Base-by-base conservation (phyloP, 2,329 filamentous ascomycete species). In the Apiospora marii region DNA sequence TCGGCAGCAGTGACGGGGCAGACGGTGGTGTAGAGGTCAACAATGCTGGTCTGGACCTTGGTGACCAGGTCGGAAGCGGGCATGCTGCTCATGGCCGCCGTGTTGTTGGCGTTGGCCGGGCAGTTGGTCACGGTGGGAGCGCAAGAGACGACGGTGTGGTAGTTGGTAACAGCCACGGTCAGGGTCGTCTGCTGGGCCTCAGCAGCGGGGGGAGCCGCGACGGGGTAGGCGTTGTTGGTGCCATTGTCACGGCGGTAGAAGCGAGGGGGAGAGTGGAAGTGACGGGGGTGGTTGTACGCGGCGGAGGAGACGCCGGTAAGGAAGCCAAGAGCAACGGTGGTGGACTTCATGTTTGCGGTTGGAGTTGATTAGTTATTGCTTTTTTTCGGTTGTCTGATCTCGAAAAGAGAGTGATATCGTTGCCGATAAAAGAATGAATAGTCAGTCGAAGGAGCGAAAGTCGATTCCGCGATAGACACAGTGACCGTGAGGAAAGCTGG, bases 1-100 rank as follows among this genome's bases (percentile, higher is more conserved):
- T 78, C 74, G 19, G 76, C 79, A 4, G 77, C 81, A 46, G 79
- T 78, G 12, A 82, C 81, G 19, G 82, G 82, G 78, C 82, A 84
- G 69, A 83, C 76, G 22, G 79, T 82, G 22, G 81, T 83, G 70
- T 81, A 83, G 43, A 82, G 74, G 46, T 81, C 78, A 49, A 83
- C 77, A 58, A 82, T 80, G 76, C 82, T 79, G 24, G 82, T 83
- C 48, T 82, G 78, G 6, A 80, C 76, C 46, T 76, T 77, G 19
- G 76, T 76, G 67, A 76, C 69, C 61, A 72, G 49, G 43, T 71
- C 69, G 6, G 70, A 71, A 53, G 73, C 69, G 43, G 73, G 48
- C 68, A 72, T 53, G 61, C 24, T 61, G 43, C 68, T 46, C 68
- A 51, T 41, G 68, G 71, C 71, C 14, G 61, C 71, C 8, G 73